Percentiles rank a stretch among this genome's conserved stretches.
These are phyloP conservation scores for Diaporthe australafricana DNA, from an alignment of 2,329 filamentous ascomycete genomes.

Conservation along the genomic window DNA sequence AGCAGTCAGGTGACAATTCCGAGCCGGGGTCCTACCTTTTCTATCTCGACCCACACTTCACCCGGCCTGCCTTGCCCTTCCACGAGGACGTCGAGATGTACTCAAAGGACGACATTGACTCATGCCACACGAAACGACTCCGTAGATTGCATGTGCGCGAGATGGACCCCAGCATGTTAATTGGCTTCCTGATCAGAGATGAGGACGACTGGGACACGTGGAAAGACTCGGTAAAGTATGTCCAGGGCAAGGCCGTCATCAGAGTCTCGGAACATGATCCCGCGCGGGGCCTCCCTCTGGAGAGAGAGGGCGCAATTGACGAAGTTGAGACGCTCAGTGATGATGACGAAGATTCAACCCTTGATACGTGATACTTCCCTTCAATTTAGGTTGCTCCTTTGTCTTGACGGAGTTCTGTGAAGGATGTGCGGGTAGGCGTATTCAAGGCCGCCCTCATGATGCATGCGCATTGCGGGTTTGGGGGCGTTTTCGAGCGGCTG, in stretches of 20 bases:
- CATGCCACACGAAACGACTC: conserved; percentile 88
- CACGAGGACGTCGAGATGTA: conserved; percentile 68
- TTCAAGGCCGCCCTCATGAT: background rate
- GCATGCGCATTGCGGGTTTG: background rate
- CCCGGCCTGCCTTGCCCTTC: conserved; percentile 79
- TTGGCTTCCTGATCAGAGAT: conserved; percentile 88
- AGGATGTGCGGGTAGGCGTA: background rate
- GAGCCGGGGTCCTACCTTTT: conserved; percentile 79
- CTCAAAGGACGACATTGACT: conserved; percentile 78
- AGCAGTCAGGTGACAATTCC: conserved; percentile 42
- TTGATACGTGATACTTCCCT: conserved; percentile 33
- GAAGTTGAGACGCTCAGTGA: conserved; percentile 93
- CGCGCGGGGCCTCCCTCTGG: conserved; percentile 62
- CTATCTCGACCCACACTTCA: conserved; percentile 94
- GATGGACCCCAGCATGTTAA: conserved; percentile 98
- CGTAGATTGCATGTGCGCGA: conserved; percentile 86
- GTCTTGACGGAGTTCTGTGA: conserved; percentile 7
- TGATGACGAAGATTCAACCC: conserved; percentile 54
- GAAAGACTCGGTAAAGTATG: conserved; percentile 79
- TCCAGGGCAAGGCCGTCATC: conserved; percentile 86
- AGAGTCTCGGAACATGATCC: conserved; percentile 82
- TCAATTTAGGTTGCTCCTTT: background rate
- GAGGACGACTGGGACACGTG: conserved; percentile 87
- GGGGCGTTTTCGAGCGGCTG: conserved; percentile 13
- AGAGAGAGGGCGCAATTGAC: conserved; percentile 81